Evolutionary conservation across 371 early-diverging fungal species (phyloP), one percentile per base, ranked within the genome.

Genomic region (Lichtheimia ramosa): DNA sequence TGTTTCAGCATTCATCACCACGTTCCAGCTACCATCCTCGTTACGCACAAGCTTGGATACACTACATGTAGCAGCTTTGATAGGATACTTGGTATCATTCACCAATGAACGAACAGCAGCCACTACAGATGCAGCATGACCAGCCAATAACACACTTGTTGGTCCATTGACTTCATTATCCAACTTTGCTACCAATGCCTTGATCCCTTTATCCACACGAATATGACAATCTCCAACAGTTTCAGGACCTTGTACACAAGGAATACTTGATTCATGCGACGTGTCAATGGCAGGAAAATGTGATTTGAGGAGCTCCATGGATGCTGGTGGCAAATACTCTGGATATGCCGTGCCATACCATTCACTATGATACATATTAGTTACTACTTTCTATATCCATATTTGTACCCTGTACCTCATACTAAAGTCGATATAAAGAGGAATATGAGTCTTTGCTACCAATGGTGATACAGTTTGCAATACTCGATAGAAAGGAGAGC

Each of bases 91-190:
- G 10, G 48, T 54, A 51, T 76, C 63, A 23, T 52, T 56, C 14
- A 73, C 24, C 8, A 76, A 51, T 1, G 63, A 71, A 34, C 77
- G 73, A 16, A 73, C 69, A 41, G 69, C 71, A 50, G 66, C 57
- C 48, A 76, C 72, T 3, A 69, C 73, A 20, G 69, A 61, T 4
- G 77, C 77, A 16, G 77, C 77, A 60, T 76, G 77, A 13, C 77
- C 77, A 6, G 70, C 62, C 15, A 74, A 42, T 23, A 74, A 42
- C 24, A 74, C 59, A 1, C 58, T 49, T 2, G 61, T 34, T 12
- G 60, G 61, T 4, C 51, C 50, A n/a, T 55, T 52, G 7, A 27
- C 40, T 42, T 66, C 64, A 8, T 60, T 43, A 54, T 76, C 74
- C 21, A 73, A 39, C 3, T 58, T 8, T 10, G 56, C 55, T 5